These are phyloP conservation scores for Verbena officinalis DNA, from an alignment of 257 asterid genomes.

Conservation along the genomic window DNA sequence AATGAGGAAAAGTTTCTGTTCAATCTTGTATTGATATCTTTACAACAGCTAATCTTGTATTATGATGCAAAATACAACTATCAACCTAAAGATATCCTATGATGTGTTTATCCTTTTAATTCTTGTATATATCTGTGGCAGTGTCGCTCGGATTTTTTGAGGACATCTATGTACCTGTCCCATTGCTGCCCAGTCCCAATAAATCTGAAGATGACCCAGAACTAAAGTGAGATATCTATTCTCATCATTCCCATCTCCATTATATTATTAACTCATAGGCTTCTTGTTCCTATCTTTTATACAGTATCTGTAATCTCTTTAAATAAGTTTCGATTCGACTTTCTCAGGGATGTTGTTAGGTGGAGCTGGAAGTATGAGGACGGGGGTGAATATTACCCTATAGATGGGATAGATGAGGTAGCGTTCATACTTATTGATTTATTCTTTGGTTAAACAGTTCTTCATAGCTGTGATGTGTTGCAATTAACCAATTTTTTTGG, in stretches of 20 bases:
- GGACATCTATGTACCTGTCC: slow-evolving; percentile 59
- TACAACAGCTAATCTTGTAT: neutral
- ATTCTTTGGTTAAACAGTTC: neutral
- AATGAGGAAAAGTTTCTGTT: neutral
- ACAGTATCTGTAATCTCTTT: slow-evolving; percentile 9
- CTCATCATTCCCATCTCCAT: slow-evolving; percentile 11
- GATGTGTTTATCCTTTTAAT: slow-evolving; percentile 18
- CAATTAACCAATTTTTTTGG: neutral
- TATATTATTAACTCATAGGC: neutral
- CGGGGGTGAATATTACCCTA: slow-evolving; percentile 50
- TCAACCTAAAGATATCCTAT: neutral
- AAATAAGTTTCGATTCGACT: neutral
- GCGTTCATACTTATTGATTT: slow-evolving; percentile 14
- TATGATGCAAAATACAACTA: neutral
- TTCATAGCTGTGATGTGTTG: slow-evolving; percentile 16
- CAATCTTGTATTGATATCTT: slow-evolving; percentile 1
- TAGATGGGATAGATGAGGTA: slow-evolving; percentile 81
- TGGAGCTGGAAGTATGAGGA: slow-evolving; percentile 77
- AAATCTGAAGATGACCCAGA: slow-evolving; percentile 67
- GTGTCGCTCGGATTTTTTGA: slow-evolving; percentile 93
- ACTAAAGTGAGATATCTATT: slow-evolving; percentile 47
- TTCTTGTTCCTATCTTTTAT: neutral
- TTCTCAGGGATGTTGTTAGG: slow-evolving; percentile 40
- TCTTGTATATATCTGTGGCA: slow-evolving; percentile 35
- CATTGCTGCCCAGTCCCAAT: slow-evolving; percentile 42